phyloP scores from a whole-genome alignment of 495 filamentous ascomycete species.

The Penicillium longicatenatum region DNA sequence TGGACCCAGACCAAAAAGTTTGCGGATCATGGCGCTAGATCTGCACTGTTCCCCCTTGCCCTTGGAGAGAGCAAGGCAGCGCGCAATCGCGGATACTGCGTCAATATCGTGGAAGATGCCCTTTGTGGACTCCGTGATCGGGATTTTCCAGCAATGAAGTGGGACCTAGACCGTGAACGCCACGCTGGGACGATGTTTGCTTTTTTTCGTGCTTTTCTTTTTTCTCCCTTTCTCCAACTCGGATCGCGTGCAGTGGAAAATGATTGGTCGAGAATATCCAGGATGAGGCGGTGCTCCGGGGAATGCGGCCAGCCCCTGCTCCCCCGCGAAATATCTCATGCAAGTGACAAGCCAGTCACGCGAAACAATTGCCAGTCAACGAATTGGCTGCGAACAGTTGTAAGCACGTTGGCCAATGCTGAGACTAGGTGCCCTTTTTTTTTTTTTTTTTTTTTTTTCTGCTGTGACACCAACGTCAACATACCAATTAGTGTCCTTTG shows the following conservation, averaged over 20 bases:
- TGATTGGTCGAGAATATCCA: slow-evolving; percentile 16
- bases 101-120: slow-evolving; percentile 16
- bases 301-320: slow-evolving; percentile 5
- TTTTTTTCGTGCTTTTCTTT: slow-evolving; percentile 15
- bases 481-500: not conserved
- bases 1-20: slow-evolving; percentile 5
- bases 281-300: slow-evolving; percentile 14
- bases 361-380: not conserved
- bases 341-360: not conserved
- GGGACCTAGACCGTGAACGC: slow-evolving; percentile 4
- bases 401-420: slow-evolving; percentile 2
- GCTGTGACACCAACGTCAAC: not conserved
- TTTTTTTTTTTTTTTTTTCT: not conserved
- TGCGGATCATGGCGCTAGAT: slow-evolving; percentile 9
- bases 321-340: slow-evolving; percentile 11
- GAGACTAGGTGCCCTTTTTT: not conserved
- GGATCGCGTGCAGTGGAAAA: not conserved
- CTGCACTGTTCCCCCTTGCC: not conserved
- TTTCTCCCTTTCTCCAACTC: slow-evolving; percentile 9
- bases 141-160: not conserved
- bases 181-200: slow-evolving; percentile 10
- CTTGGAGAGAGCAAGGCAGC: not conserved
- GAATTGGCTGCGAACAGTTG: slow-evolving; percentile 4
- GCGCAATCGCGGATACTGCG: slow-evolving; percentile 3
- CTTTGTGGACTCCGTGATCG: not conserved